phyloP scores from a whole-genome alignment of 225 moss, liverwort and hornwort species.

The Marchantia polymorpha region DNA sequence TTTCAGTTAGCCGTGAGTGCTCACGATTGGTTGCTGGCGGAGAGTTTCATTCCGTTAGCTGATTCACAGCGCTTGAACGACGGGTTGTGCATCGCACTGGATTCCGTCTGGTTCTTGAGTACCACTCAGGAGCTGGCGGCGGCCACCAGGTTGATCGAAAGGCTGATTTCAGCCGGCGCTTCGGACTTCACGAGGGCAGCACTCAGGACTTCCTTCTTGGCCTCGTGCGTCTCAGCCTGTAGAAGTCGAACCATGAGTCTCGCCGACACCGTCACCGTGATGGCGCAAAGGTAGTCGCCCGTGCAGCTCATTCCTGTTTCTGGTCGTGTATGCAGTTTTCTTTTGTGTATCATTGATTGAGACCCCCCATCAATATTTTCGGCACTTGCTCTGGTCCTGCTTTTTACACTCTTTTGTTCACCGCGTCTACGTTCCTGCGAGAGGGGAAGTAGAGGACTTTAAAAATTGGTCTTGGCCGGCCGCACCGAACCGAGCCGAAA shows the following conservation, averaged over 20 bases:
- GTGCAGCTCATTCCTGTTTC: background rate
- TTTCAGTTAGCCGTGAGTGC: conserved; percentile 93
- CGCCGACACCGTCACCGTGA: conserved; percentile 90
- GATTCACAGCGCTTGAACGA: conserved; percentile 86
- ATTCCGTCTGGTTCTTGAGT: conserved; percentile 96
- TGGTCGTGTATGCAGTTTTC: background rate
- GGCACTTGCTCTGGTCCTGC: too few species aligned
- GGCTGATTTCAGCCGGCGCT: conserved; percentile 75
- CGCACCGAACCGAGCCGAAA: too few species aligned
- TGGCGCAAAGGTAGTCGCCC: conserved; percentile 80
- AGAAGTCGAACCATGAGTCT: conserved; percentile 95
- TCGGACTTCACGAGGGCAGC: conserved; percentile 87
- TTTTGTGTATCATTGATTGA: too few species aligned
- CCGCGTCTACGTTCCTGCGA: too few species aligned
- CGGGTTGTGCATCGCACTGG: conserved; percentile 87
- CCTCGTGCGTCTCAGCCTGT: conserved; percentile 95
- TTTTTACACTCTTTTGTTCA: too few species aligned
- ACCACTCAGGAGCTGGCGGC: conserved; percentile 80
- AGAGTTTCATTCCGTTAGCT: conserved; percentile 77
- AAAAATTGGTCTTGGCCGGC: too few species aligned
- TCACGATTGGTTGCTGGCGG: conserved; percentile 85
- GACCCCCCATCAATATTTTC: too few species aligned
- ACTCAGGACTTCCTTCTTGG: conserved; percentile 88
- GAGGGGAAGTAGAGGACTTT: too few species aligned
- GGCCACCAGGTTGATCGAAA: conserved; percentile 78